Conservation (phyloP, 179 eudicot species). For the Silene noctiflora region DNA sequence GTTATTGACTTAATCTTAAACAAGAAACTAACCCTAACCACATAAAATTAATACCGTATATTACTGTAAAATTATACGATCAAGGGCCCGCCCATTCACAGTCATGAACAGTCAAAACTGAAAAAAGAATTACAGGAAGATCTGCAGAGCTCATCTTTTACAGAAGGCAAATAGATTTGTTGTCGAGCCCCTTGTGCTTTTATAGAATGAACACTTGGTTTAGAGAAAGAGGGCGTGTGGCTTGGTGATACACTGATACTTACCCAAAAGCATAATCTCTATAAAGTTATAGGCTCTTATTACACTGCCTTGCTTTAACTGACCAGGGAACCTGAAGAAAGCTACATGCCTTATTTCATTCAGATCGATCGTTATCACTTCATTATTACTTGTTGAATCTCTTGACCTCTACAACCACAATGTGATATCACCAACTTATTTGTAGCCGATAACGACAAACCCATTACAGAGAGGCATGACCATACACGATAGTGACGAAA, state of each 20-base stretch:
- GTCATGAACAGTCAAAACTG: constrained; percentile 13
- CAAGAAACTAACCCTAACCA: no score
- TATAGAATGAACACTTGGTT: not conserved
- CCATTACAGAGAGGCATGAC: not conserved
- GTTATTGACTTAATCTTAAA: no score
- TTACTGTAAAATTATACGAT: no score
- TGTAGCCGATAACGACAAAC: constrained; percentile 3
- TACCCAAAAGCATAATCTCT: constrained; percentile 17
- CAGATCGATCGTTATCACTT: not conserved
- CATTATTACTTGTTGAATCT: constrained; percentile 22
- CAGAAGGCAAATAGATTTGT: constrained; percentile 20
- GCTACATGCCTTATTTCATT: constrained; percentile 10
- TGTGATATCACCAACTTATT: constrained; percentile 14
- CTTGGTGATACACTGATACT: constrained; percentile 17
- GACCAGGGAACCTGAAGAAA: constrained; percentile 16
- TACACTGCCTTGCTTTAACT: constrained; percentile 12
- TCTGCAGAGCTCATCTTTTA: constrained; percentile 22
- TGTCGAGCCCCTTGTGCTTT: constrained; percentile 16
- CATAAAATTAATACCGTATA: no score
- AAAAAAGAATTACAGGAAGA: constrained; percentile 17
- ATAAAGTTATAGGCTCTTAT: constrained; percentile 12
- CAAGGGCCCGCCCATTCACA: not conserved
- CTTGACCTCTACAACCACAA: not conserved
- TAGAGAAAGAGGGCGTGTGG: constrained; percentile 2
- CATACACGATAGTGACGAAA: not conserved